Base-by-base conservation (phyloP, 495 filamentous ascomycete genomes). In the Opeltia flavorubescens region DNA sequence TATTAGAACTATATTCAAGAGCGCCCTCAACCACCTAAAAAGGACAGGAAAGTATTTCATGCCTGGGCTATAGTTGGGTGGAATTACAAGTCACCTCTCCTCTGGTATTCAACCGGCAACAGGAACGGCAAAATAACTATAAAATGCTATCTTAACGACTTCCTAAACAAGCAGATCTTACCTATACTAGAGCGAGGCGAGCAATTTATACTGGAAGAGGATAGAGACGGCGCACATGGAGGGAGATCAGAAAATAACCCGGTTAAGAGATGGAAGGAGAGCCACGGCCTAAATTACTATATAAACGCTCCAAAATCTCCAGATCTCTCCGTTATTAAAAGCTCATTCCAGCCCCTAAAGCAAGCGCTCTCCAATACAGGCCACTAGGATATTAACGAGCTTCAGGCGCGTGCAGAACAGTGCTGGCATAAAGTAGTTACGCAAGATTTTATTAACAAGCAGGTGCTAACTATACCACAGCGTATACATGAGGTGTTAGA, bases 21-120 rank as follows among this genome's bases (percentile, higher is more conserved):
- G 4, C 18, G 21, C 15, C 15, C 18, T 12, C 18, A 41, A 9
- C 38, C 38, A 21, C 6, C 21, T 6, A 21, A 21, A 12, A 25
- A 41, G 20, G 12, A 15, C 1, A 21, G 25, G 4, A 25, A 41
- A 21, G 12, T 41, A 25, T 21, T 41, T 17, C 38, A 41, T 25
- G 38, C 38, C 15, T 41, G 38, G 38, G 38, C 38, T 21, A 41
- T 41, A 21, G 38, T 41, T 15, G 38, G 38, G 3, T 41, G 38
- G 38, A 41, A 41, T 21, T 41, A 41, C 18, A 41, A 41, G 38
- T 41, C 38, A 20, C 17, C 18, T 17, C 38, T 41, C 18, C 13
- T 20, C 11, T 41, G 38, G 38, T 41, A 41, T 21, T 12, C 15
- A 15, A 41, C 38, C 1, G 25, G 13, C 15, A 20, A 20, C 4